Evolutionary conservation across 495 filamentous ascomycete species (phyloP), one percentile per base, ranked within the genome.

Genomic region (Recurvomyces mirabilis): DNA sequence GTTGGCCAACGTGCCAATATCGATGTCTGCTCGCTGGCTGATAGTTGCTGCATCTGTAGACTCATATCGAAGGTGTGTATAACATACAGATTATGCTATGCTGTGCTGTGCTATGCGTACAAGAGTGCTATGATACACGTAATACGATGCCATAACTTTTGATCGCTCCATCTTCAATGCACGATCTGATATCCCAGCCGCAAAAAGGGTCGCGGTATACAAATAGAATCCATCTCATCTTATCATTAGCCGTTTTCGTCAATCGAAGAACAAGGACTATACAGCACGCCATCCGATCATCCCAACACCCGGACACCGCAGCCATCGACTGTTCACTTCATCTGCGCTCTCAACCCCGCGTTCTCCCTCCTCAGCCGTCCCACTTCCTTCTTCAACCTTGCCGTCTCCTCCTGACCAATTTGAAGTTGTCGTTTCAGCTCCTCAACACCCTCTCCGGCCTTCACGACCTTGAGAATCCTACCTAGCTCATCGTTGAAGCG

Each of bases 401-500:
- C 38, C 31, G 37, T 43, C 38, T 60, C 55, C 38, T 53, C 52
- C 43, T 58, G 46, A 38, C 47, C 46, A 41, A 78, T 80, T 50
- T 69, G 74, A 51, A 94, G 54, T 54, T 77, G 71, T n/a, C 60
- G 65, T 54, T 81, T 64, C 45, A 93, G 52, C 51, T 85, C 82
- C 49, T 83, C 79, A 52, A 84, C 82, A 0, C 76, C 82, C 28
- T 79, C 81, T 18, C 81, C 77, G 4, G 72, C 71, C 55, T 80
- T 81, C 25, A 91, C 71, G 7, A 78, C 81, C 55, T 74, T 80
- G 15, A 84, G 69, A 41, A 95, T 81, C 68, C 84, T 87, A 41
- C 74, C 82, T 35, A 98, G 64, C 59, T 98, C 91, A 19, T 76
- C 72, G 52, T 95, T 94, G 67, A 95, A 94, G 50, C 81, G 82